A percentile compares a stretch with the other conserved stretches of the same genome.
phyloP scores from a whole-genome alignment of 805 yeast genomes.

The Lipomyces sp. region DNA sequence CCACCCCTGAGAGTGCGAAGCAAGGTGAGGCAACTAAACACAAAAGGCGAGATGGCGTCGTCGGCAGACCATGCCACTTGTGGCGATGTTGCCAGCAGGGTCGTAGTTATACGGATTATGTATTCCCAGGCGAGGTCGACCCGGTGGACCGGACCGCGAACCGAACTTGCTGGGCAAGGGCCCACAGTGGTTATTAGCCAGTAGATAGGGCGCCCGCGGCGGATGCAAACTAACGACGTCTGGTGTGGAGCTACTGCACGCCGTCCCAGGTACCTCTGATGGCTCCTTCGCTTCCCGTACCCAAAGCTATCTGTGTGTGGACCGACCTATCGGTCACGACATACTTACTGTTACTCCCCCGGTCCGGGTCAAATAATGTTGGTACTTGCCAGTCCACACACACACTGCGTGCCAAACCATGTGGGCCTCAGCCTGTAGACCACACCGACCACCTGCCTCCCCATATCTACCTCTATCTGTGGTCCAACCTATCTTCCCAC shows the following conservation, averaged over 20 bases:
- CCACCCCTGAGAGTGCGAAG: too few relatives aligned
- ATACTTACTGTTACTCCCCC: too few relatives aligned
- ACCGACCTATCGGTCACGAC: background rate
- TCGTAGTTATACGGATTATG: too few relatives aligned
- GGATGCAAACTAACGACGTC: background rate
- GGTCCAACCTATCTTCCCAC: background rate
- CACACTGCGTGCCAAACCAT: slow-evolving; percentile 1
- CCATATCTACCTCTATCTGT: background rate
- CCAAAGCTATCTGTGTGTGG: background rate
- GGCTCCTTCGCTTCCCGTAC: background rate
- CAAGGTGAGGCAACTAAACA: too few relatives aligned
- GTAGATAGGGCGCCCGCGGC: background rate
- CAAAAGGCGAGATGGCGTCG: too few relatives aligned
- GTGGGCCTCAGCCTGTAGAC: background rate
- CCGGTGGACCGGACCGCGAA: too few relatives aligned
- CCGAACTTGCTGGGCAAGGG: background rate
- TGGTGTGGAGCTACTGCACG: background rate
- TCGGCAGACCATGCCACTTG: too few relatives aligned
- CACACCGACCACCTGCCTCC: background rate
- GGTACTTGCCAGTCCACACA: background rate
- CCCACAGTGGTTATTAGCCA: background rate
- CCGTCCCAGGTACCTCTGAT: background rate
- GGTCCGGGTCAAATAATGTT: background rate
- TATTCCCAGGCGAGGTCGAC: too few relatives aligned
- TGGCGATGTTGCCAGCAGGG: too few relatives aligned